Evolutionary conservation across 768 basidiomycete species (phyloP).

Genomic region (Boletus reticulatus): DNA sequence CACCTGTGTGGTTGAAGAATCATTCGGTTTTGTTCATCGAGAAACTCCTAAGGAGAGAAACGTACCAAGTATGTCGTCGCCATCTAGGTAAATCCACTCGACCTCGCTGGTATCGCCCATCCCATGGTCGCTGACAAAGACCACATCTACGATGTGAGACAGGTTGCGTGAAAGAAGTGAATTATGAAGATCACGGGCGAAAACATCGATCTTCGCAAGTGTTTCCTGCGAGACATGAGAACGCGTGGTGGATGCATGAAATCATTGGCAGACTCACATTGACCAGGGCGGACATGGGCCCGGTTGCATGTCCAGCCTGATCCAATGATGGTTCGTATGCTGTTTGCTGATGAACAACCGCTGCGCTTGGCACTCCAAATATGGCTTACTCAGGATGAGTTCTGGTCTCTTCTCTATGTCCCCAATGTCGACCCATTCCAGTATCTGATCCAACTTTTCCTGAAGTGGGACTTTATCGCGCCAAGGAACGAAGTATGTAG

Average conservation of each 20-base stretch:
- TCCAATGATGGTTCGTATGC: constrained; percentile 85
- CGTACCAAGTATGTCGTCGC: constrained; percentile 26
- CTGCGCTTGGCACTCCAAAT: background rate
- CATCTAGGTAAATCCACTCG: constrained; percentile 75
- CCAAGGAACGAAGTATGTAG: constrained; percentile 82
- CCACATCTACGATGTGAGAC: constrained; percentile 78
- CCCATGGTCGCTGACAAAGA: constrained; percentile 91
- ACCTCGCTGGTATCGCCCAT: constrained; percentile 88
- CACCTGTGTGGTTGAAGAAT: constrained; percentile 9
- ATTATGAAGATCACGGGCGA: constrained; percentile 66
- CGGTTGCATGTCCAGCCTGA: constrained; percentile 76
- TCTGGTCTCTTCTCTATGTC: constrained; percentile 65
- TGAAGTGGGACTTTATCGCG: constrained; percentile 54
- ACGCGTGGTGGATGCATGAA: background rate
- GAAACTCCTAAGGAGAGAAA: background rate
- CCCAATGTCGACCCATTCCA: constrained; percentile 81
- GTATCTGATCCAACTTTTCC: constrained; percentile 73
- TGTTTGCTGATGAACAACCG: constrained; percentile 26
- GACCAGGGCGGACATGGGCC: constrained; percentile 65
- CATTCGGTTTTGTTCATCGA: background rate
- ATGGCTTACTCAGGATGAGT: constrained; percentile 61
- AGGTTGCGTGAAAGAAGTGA: constrained; percentile 70
- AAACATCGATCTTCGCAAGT: constrained; percentile 65
- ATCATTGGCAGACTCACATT: constrained; percentile 48
- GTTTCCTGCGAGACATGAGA: constrained; percentile 45